Conservation (phyloP, 176 grass and related monocot genomes). For the Oryza punctata region DNA sequence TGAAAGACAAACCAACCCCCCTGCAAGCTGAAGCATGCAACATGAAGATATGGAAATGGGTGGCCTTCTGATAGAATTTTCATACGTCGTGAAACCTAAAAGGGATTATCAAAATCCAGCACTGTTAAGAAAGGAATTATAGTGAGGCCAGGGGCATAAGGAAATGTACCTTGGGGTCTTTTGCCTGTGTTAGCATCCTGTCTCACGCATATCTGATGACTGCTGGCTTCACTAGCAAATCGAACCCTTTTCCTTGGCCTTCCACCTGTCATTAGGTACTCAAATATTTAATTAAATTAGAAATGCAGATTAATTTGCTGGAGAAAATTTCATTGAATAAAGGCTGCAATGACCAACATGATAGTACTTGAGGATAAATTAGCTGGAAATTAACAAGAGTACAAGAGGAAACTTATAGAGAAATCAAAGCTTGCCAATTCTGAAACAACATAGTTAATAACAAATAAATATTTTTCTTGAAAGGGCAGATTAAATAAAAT, state of each 20-base stretch:
- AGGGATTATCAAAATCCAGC: background rate
- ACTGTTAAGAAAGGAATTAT: background rate
- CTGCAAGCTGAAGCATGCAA: background rate
- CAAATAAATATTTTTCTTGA: background rate
- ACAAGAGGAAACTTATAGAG: background rate
- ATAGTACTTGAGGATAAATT: background rate
- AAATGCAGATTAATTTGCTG: background rate
- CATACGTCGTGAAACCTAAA: background rate
- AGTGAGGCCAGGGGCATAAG: slow-evolving; percentile 2
- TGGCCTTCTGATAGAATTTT: background rate
- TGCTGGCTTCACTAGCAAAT: slow-evolving; percentile 54
- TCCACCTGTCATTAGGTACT: slow-evolving; percentile 49
- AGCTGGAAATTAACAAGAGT: background rate
- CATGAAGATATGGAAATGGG: background rate
- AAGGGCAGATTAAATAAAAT: background rate
- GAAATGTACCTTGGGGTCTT: slow-evolving; percentile 31
- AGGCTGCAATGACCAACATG: slow-evolving; percentile 1
- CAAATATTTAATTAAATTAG: slow-evolving; percentile 28
- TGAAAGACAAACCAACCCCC: background rate
- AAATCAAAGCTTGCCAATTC: background rate
- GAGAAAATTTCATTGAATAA: background rate
- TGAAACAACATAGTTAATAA: background rate
- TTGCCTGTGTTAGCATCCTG: slow-evolving; percentile 16
- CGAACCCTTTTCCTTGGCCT: slow-evolving; percentile 64
- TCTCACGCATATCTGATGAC: slow-evolving; percentile 17